Evolutionary conservation across 2,329 filamentous ascomycete genomes (phyloP).

Genomic region (Epichloe uncinata): DNA sequence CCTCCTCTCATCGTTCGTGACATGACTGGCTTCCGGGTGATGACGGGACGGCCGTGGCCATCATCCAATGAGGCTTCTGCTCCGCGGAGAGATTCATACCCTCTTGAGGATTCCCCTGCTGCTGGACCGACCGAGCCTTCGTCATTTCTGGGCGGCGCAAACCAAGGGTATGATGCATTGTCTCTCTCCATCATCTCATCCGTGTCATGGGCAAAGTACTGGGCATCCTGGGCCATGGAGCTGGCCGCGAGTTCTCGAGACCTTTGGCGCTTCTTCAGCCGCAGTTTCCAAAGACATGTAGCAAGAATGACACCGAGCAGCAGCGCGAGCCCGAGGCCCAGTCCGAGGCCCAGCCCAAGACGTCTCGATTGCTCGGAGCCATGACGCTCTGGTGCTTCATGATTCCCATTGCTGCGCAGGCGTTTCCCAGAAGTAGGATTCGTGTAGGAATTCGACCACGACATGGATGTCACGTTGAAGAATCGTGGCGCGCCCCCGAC

Average conservation of each 20-base stretch:
- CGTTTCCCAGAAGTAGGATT: conserved; percentile 23
- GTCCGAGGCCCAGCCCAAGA: conserved; percentile 49
- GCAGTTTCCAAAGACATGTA: conserved; percentile 38
- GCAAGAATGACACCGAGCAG: conserved; percentile 32
- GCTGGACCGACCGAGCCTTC: background rate
- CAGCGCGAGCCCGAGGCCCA: conserved; percentile 42
- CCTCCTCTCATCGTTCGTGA: conserved; percentile 16
- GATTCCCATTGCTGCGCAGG: background rate
- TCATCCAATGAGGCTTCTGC: conserved; percentile 3
- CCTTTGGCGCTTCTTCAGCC: conserved; percentile 20
- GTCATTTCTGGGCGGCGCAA: background rate
- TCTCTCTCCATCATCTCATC: conserved; percentile 35
- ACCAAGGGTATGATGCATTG: conserved; percentile 1
- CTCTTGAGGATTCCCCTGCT: conserved; percentile 27
- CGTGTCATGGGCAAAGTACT: conserved; percentile 28
- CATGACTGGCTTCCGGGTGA: conserved; percentile 21
- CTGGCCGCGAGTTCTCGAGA: conserved; percentile 33
- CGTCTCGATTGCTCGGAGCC: conserved; percentile 12
- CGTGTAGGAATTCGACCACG: conserved; percentile 37
- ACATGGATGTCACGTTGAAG: conserved; percentile 43
- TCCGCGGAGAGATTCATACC: conserved; percentile 36
- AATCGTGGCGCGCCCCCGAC: conserved; percentile 24
- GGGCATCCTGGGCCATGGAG: conserved; percentile 35
- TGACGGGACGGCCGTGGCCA: conserved; percentile 22
- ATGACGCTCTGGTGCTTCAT: conserved; percentile 12